Evolutionary conservation across 2,329 filamentous ascomycete species (phyloP).

Genomic region (Hypoxylon sp.): DNA sequence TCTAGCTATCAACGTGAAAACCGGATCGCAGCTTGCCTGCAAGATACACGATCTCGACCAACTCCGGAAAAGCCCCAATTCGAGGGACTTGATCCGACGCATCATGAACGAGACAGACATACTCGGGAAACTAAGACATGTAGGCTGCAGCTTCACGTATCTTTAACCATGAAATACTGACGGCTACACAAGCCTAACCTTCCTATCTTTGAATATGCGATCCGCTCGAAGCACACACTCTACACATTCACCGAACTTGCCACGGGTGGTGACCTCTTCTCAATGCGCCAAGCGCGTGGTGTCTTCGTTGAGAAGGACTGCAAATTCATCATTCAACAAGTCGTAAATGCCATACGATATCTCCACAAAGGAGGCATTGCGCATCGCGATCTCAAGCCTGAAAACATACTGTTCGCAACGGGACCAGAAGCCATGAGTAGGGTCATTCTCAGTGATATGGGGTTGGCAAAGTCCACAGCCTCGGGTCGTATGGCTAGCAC

Average conservation of each 20-base stretch:
- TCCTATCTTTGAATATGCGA: slow-evolving; percentile 63
- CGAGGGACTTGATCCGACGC: slow-evolving; percentile 50
- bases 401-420: slow-evolving; percentile 62
- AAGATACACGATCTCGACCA: slow-evolving; percentile 69
- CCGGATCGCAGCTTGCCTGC: slow-evolving; percentile 73
- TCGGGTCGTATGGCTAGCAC: slow-evolving; percentile 58
- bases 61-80: slow-evolving; percentile 33
- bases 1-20: slow-evolving; percentile 63
- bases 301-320: slow-evolving; percentile 57
- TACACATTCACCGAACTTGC: slow-evolving; percentile 70
- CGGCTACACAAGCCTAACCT: slow-evolving; percentile 62
- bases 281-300: slow-evolving; percentile 56
- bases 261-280: slow-evolving; percentile 65
- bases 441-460: slow-evolving; percentile 65
- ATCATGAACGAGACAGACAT: slow-evolving; percentile 64
- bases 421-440: slow-evolving; percentile 59
- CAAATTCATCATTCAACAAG: slow-evolving; percentile 60
- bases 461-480: slow-evolving; percentile 58
- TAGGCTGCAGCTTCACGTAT: slow-evolving; percentile 49
- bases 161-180: not conserved
- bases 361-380: slow-evolving; percentile 63
- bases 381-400: slow-evolving; percentile 65
- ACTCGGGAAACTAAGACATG: slow-evolving; percentile 65
- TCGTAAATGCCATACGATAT: slow-evolving; percentile 60
- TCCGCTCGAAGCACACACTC: slow-evolving; percentile 61